Evolutionary conservation across 2,329 filamentous ascomycete species (phyloP), one percentile per base, ranked within the genome.

Genomic region (Lachnellula occidentalis): DNA sequence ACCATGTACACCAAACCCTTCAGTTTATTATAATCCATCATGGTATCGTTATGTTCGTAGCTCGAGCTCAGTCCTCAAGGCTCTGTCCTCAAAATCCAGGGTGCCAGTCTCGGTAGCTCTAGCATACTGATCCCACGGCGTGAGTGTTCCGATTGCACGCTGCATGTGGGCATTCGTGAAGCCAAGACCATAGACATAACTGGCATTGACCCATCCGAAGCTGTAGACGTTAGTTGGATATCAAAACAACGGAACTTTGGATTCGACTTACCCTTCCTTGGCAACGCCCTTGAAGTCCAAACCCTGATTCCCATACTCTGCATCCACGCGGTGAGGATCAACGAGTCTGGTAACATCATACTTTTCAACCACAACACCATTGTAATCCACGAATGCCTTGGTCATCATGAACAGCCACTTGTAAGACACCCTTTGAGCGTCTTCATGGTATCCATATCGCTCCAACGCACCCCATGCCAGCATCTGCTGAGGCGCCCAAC

Each of bases 341-440:
- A 92, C 84, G 5, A 88, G 86, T 54, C 90, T 78, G 19, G 92
- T 97, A 57, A 99, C 94, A 72, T 99, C 90, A 75, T 99, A 99
- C 76, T 99, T 99, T 74, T 99, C 94, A 5, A 97, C 94, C 1
- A 99, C 92, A 8, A 96, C 91, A 39, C 94, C 94, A 69, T 97
- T 97, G 78, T 92, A 97, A 71, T 99, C 92, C 57, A 96, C 92
- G 74, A 97, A 97, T 0, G 94, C 92, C 73, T 95, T 96, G 55
- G 90, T 96, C 66, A 96, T 91, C 92, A 97, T 97, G 71, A 92
- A 95, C 51, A 96, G 75, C 94, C 94, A 99, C 72, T 94, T 91
- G 73, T 99, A 99, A 0, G 90, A 88, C 60, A 99, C 74, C 34
- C 91, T 80, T 73, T 96, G 88, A 1, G 91, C 91, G 58, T 96